Conservation (phyloP, 129 eudicot species). For the Rutidosis leptorrhynchoides region DNA sequence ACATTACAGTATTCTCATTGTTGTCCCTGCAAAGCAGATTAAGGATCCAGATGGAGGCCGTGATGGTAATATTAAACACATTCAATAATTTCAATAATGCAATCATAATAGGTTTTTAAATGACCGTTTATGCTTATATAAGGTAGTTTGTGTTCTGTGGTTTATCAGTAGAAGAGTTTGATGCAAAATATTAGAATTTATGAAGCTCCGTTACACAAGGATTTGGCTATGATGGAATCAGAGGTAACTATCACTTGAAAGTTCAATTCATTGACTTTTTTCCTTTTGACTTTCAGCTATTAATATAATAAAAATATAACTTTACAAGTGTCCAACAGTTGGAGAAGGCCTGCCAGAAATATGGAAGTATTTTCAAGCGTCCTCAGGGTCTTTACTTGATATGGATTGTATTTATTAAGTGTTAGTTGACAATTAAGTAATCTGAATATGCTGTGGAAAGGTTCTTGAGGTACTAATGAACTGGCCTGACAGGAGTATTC, state of each 20-base stretch:
- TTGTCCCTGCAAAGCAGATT: constrained; percentile 79
- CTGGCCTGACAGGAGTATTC: constrained; percentile 84
- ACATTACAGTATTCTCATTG: constrained; percentile 85
- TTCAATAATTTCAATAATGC: neutral
- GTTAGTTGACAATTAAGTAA: constrained; percentile 7
- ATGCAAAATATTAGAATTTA: constrained; percentile 74
- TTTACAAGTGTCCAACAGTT: constrained; percentile 60
- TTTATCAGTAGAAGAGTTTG: constrained; percentile 68
- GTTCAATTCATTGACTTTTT: neutral
- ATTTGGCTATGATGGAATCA: constrained; percentile 87
- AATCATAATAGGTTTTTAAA: neutral
- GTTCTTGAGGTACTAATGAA: constrained; percentile 79
- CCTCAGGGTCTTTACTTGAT: constrained; percentile 67
- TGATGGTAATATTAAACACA: constrained; percentile 45
- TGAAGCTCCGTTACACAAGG: constrained; percentile 77
- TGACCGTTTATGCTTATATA: neutral
- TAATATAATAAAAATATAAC: no score
- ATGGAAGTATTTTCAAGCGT: constrained; percentile 78
- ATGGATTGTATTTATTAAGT: neutral
- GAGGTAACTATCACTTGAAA: constrained; percentile 53
- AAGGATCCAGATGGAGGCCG: constrained; percentile 91
- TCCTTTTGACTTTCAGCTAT: neutral
- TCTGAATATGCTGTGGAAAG: constrained; percentile 59
- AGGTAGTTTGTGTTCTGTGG: constrained; percentile 3
- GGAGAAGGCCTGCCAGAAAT: constrained; percentile 98